phyloP scores from a whole-genome alignment of 768 basidiomycete genomes.

The Cyclocybe cylindracea region DNA sequence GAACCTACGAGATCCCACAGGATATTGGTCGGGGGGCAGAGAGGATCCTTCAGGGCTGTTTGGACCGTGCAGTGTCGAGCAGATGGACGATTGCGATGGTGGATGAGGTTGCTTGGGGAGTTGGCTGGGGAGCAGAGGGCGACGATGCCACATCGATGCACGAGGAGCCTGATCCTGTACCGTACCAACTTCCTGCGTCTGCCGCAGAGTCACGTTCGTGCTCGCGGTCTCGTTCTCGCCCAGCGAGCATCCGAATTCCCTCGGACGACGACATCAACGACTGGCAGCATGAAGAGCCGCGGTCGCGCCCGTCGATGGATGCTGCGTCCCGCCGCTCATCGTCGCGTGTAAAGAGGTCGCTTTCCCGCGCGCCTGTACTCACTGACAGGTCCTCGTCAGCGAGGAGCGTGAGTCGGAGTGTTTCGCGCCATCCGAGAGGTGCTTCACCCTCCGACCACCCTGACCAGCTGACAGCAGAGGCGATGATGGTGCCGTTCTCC shows the following conservation, averaged over 20 bases:
- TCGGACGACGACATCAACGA: slow-evolving; percentile 5
- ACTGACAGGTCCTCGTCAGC: slow-evolving; percentile 39
- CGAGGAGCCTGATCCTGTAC: slow-evolving; percentile 20
- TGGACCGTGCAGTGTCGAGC: slow-evolving; percentile 58
- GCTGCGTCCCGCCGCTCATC: slow-evolving; percentile 39
- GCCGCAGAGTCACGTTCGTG: slow-evolving; percentile 11
- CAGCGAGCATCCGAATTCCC: slow-evolving; percentile 16
- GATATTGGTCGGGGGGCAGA: slow-evolving; percentile 63
- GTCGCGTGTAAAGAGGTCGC: slow-evolving; percentile 46
- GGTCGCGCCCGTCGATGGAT: slow-evolving; percentile 29
- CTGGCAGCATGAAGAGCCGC: slow-evolving; percentile 28
- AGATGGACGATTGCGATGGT: slow-evolving; percentile 86
- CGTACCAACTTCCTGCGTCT: slow-evolving; percentile 7
- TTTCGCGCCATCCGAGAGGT: slow-evolving; percentile 37
- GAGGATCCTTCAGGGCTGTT: slow-evolving; percentile 76
- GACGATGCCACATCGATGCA: slow-evolving; percentile 39
- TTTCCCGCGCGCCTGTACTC: slow-evolving; percentile 48
- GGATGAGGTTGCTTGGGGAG: slow-evolving; percentile 78
- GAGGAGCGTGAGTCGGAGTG: slow-evolving; percentile 40
- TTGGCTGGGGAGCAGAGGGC: slow-evolving; percentile 67
- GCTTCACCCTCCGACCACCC: slow-evolving; percentile 15
- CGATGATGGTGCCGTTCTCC: not conserved
- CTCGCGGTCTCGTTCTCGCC: slow-evolving; percentile 32
- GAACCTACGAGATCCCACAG: slow-evolving; percentile 59
- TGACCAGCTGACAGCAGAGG: not conserved